Evolutionary conservation across 768 basidiomycete species (phyloP).

Genomic region (Ramaria rubella): DNA sequence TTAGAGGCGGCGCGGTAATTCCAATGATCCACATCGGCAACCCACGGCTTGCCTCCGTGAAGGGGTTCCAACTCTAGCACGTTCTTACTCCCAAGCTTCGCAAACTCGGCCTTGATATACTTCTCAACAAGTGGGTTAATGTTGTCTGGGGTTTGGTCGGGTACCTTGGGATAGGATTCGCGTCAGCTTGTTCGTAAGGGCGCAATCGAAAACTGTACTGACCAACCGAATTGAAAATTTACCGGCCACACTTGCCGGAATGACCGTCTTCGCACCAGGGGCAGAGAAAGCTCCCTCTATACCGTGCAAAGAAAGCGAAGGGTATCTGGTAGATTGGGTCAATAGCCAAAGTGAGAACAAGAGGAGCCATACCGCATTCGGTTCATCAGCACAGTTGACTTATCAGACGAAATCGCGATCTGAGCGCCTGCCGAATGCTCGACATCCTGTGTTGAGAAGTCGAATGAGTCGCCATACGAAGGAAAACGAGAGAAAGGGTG

Average conservation of each 20-base stretch:
- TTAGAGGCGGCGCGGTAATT: constrained; percentile 84
- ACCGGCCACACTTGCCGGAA: constrained; percentile 80
- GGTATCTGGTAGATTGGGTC: constrained; percentile 28
- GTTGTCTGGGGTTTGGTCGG: constrained; percentile 74
- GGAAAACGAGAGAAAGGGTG: constrained; percentile 13
- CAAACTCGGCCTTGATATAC: constrained; percentile 74
- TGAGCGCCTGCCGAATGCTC: constrained; percentile 68
- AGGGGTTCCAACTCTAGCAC: constrained; percentile 61
- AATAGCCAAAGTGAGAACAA: neutral
- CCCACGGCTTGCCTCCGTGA: constrained; percentile 88
- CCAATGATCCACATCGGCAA: constrained; percentile 82
- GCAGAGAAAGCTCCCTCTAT: constrained; percentile 93
- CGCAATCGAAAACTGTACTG: neutral
- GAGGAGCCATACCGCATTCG: constrained; percentile 64
- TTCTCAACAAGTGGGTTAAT: constrained; percentile 64
- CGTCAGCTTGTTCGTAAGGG: neutral
- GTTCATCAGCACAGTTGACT: constrained; percentile 79
- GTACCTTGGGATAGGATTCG: constrained; percentile 53
- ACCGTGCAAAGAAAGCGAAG: constrained; percentile 87
- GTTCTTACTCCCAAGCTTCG: constrained; percentile 82
- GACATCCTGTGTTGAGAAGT: constrained; percentile 51
- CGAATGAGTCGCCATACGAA: neutral
- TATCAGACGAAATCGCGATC: constrained; percentile 71
- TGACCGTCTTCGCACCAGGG: constrained; percentile 84
- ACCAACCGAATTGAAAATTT: constrained; percentile 90